Evolutionary conservation across 2,329 filamentous ascomycete genomes (phyloP), one percentile per base, ranked within the genome.

Genomic region (Neodidymelliopsis sp.): DNA sequence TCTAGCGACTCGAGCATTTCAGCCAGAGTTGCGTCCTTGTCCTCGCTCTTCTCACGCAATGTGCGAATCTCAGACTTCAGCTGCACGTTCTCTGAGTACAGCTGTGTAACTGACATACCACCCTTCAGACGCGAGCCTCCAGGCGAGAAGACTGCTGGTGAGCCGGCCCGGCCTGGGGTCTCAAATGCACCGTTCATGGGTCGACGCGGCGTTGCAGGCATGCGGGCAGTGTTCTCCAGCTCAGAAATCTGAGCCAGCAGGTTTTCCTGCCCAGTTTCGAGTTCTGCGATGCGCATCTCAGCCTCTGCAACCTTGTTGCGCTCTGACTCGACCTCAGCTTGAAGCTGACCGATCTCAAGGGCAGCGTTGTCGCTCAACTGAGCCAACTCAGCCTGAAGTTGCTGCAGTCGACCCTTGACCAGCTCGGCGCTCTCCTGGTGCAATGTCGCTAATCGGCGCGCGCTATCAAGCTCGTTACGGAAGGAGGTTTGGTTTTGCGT

Each of bases 1-100:
- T 99, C 92, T 27, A 97, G 76, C 49, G 92, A 88, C 27, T 86
- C 82, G 49, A 97, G 84, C 77, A 97, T 90, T 50, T 94, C 89
- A 57, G 97, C 90, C 33, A 97, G 78, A 33, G 93, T 85, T 27
- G 85, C 82, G 13, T 84, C 83, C 9, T 97, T 83, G 66, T 90
- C 85, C 56, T 89, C 84, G 60, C 84, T 91, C 16, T 86, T 84
- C 49, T 89, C 83, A 67, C 87, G 86, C 71, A 96, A 89, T 3
- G 81, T 83, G 3, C 86, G 85, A 24, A 97, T 79, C 62, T 89
- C 83, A 45, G 84, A 79, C 79, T 94, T 89, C 59, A 82, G 75
- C 62, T 81, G 79, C 41, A 81, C 78, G 62, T 85, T 85, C 54
- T 87, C 83, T 18, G 79, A 78, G 65, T 85, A 86, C 45, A 87